phyloP scores from a whole-genome alignment of 768 basidiomycete species.

The Daedalea quercina region DNA sequence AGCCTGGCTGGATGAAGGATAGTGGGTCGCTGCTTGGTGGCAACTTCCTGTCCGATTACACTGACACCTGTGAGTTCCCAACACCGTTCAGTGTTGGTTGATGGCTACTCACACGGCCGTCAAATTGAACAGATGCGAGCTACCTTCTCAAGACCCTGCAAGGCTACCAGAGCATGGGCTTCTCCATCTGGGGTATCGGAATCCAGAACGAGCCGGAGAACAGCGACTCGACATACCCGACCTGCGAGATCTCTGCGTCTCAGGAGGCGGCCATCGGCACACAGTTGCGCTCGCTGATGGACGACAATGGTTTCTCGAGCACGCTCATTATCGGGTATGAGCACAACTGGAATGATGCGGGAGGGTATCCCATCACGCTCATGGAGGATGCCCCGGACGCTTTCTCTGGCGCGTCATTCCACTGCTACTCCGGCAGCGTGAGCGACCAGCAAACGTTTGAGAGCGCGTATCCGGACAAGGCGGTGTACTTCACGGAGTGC shows the following conservation, averaged over 20 bases:
- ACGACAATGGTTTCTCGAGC: conserved; percentile 51
- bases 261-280: conserved; percentile 56
- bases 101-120: neutral
- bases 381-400: conserved; percentile 51
- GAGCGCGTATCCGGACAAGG: conserved; percentile 50
- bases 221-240: conserved; percentile 65
- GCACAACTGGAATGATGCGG: conserved; percentile 72
- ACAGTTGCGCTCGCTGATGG: conserved; percentile 50
- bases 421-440: conserved; percentile 61
- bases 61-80: conserved; percentile 37
- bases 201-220: conserved; percentile 52
- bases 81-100: neutral
- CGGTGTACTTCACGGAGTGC: conserved; percentile 57
- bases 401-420: conserved; percentile 64
- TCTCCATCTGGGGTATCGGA: conserved; percentile 54
- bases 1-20: conserved; percentile 80
- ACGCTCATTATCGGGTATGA: conserved; percentile 65
- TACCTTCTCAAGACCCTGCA: conserved; percentile 72
- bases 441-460: conserved; percentile 51
- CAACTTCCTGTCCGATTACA: conserved; percentile 41
- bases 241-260: conserved; percentile 46
- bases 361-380: conserved; percentile 53
- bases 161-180: conserved; percentile 56
- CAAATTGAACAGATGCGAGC: conserved; percentile 43
- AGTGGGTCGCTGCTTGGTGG: conserved; percentile 64